These are phyloP conservation scores for Metarhizium rileyi DNA, from an alignment of 2,329 filamentous ascomycete species.

Conservation along the genomic window DNA sequence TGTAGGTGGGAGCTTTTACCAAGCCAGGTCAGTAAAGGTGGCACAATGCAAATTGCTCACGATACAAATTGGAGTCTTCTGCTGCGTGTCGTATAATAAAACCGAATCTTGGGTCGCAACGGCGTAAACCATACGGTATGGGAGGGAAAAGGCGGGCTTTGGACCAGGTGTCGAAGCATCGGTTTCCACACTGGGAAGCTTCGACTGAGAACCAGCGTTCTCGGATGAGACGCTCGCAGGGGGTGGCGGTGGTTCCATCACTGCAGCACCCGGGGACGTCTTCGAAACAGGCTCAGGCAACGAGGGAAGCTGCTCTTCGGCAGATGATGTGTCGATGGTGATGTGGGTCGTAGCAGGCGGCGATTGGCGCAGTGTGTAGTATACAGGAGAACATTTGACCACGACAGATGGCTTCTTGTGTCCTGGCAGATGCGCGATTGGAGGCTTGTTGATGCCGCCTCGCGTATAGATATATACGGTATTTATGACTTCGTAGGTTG, in stretches of 20 bases:
- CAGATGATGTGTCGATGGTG: slow-evolving; percentile 85
- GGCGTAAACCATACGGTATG: slow-evolving; percentile 92
- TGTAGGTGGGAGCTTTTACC: slow-evolving; percentile 53
- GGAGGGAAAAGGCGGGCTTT: slow-evolving; percentile 68
- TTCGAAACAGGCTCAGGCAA: slow-evolving; percentile 74
- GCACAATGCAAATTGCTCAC: slow-evolving; percentile 97
- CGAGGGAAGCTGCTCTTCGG: slow-evolving; percentile 72
- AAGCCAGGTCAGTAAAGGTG: slow-evolving; percentile 92
- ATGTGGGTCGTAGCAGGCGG: slow-evolving; percentile 71
- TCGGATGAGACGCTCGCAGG: slow-evolving; percentile 43
- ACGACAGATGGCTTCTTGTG: slow-evolving; percentile 98
- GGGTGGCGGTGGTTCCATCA: slow-evolving; percentile 76
- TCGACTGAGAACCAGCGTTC: slow-evolving; percentile 41
- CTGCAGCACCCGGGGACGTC: slow-evolving; percentile 45
- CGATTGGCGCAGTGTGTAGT: slow-evolving; percentile 69
- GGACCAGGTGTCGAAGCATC: slow-evolving; percentile 45
- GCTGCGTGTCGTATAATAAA: slow-evolving; percentile 91
- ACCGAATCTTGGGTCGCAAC: slow-evolving; percentile 96
- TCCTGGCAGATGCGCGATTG: slow-evolving; percentile 86
- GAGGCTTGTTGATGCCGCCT: slow-evolving; percentile 92
- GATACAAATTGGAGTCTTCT: slow-evolving; percentile 84
- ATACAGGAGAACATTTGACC: slow-evolving; percentile 84
- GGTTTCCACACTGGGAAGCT: slow-evolving; percentile 32
- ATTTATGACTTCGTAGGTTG: slow-evolving; percentile 79
- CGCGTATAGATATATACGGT: slow-evolving; percentile 98